Percentiles rank a stretch among this genome's conserved stretches.
Evolutionary conservation across 768 basidiomycete species (phyloP).

Genomic region (Hypholoma fasciculare): DNA sequence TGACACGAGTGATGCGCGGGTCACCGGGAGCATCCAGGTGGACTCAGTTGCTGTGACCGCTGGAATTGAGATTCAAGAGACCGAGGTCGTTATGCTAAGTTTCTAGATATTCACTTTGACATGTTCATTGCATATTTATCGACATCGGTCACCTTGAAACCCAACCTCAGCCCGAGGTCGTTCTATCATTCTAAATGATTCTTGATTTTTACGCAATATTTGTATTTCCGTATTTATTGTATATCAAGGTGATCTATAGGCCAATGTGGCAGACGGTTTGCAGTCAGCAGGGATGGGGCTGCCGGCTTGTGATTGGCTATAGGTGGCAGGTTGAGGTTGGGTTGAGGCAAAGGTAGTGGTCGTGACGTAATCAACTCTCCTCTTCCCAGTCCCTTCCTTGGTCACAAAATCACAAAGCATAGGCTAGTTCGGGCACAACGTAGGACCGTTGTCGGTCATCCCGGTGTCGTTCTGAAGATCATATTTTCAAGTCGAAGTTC

Average conservation of each 20-base stretch:
- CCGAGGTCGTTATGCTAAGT: slow-evolving; percentile 43
- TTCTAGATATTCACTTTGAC: background rate
- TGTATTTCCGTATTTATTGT: background rate
- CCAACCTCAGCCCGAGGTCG: too few species aligned
- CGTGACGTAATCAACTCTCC: slow-evolving; percentile 12
- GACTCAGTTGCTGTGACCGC: slow-evolving; percentile 26
- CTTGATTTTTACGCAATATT: too few species aligned
- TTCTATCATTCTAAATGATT: too few species aligned
- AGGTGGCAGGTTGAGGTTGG: background rate
- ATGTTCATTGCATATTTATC: too few species aligned
- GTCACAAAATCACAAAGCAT: background rate
- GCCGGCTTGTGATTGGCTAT: too few species aligned
- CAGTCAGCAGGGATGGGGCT: too few species aligned
- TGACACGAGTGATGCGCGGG: slow-evolving; percentile 46
- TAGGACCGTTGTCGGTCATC: background rate
- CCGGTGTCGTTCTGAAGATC: background rate
- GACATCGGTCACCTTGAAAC: too few species aligned
- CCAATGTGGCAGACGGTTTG: too few species aligned
- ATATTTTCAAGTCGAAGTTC: too few species aligned
- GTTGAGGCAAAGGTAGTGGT: background rate
- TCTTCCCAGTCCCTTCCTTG: background rate
- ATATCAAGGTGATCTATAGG: too few species aligned
- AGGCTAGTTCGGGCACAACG: background rate
- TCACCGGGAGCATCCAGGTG: slow-evolving; percentile 33
- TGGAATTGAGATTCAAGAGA: slow-evolving; percentile 48